Evolutionary conservation across 2,329 filamentous ascomycete species (phyloP).

Genomic region (Simplicillium aogashimaense): DNA sequence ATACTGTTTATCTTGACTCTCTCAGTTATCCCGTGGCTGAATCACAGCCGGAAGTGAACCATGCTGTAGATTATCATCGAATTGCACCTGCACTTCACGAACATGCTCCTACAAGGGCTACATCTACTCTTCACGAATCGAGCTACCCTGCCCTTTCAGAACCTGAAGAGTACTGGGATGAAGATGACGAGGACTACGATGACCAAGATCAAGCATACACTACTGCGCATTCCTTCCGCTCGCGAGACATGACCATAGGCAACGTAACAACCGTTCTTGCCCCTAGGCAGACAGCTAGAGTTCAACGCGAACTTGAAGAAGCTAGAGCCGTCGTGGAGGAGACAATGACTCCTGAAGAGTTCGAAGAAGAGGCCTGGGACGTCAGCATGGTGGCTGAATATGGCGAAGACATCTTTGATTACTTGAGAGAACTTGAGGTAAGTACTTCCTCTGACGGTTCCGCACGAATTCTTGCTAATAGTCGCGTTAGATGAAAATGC

Average conservation of each 20-base stretch:
- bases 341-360: constrained; percentile 58
- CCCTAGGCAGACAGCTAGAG: constrained; percentile 60
- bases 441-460: constrained; percentile 15
- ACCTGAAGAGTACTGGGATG: constrained; percentile 66
- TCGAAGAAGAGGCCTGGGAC: constrained; percentile 85
- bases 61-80: neutral
- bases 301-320: constrained; percentile 61
- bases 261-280: constrained; percentile 52
- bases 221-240: constrained; percentile 65
- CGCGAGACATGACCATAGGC: constrained; percentile 50
- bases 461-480: constrained; percentile 3
- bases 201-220: constrained; percentile 58
- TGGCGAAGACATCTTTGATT: constrained; percentile 86
- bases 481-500: constrained; percentile 65
- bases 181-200: constrained; percentile 61
- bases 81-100: neutral
- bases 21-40: constrained; percentile 14
- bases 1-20: constrained; percentile 17
- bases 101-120: constrained; percentile 1
- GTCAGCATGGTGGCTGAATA: constrained; percentile 98
- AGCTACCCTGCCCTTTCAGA: constrained; percentile 21
- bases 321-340: constrained; percentile 59
- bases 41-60: constrained; percentile 8
- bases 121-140: constrained; percentile 3
- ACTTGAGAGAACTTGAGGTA: constrained; percentile 86